Evolutionary conservation across 2,329 filamentous ascomycete species (phyloP), one percentile per base, ranked within the genome.

Genomic region (Trichoderma brevicompactum): DNA sequence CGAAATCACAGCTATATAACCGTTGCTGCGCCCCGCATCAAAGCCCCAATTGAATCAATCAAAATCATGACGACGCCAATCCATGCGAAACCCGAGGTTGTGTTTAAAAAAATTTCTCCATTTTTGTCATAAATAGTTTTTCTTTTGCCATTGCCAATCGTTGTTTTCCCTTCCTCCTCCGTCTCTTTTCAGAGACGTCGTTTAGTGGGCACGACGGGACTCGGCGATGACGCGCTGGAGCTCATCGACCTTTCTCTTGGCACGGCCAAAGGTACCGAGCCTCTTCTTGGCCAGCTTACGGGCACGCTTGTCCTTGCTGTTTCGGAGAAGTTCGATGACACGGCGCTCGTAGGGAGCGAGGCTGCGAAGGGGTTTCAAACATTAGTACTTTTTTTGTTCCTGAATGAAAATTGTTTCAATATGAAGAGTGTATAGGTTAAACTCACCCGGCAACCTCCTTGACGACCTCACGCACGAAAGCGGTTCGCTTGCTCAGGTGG

Each of bases 161-260:
- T 28, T 28, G 23, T 32, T 17, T 34, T 15, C 28, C 23, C 28
- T 23, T 49, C 13, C 13, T 38, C 36, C 49, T 28, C 40, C 48
- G 40, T 10, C 36, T 53, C 19, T 23, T 36, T 64, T 12, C 10
- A 58, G 34, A 15, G 2, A 28, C 13, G 49, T 36, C 36, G 69
- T 79, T 87, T 87, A 87, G 82, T 87, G 85, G 74, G 81, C 78
- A 75, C 85, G 82, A 83, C 94, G 94, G 80, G 94, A 90, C 87
- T 98, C 95, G 78, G 94, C 92, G 80, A 99, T 99, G 83, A 99
- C 92, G 78, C 92, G 89, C 85, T 93, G 92, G 85, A 99, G 92
- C 86, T 98, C 94, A 81, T 99, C 95, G 75, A 99, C 95, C 94
- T 99, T 99, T 81, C 88, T 90, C 94, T 99, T 99, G 79, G 94